Evolutionary conservation across 2,329 filamentous ascomycete genomes (phyloP), one percentile per base, ranked within the genome.

Genomic region (Fusarium sp.): DNA sequence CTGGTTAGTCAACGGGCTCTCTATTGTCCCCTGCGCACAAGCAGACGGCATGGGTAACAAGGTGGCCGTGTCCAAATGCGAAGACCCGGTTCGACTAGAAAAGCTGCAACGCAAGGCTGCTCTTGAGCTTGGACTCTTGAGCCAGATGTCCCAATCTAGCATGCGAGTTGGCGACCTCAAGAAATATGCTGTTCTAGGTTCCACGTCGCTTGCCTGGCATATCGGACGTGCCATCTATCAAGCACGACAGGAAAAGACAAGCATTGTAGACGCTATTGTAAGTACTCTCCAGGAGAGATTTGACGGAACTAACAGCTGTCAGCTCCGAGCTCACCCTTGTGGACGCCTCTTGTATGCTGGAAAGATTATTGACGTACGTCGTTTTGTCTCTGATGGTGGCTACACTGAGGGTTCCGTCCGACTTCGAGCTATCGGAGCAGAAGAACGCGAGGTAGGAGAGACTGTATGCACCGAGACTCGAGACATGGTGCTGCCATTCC

Each of bases 391-490:
- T 31, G 50, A 33, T 20, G 50, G 50, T 33, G 50, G 50, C n/a
- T 54, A 54, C 29, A 54, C 50, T 13, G 50, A 54, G 11, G 50
- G 50, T 14, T 20, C 50, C 4, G 38, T 58, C 31, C 33, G 31
- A 7, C 31, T 58, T 33, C 54, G 33, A 20, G 54, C 33, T 8
- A 58, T 38, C 14, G 54, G 35, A n/a, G 57, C 22, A 16, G 35
- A 60, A 36, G 57, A 60, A 42, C 36, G 57, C n/a, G 57, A 60
- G 35, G 57, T 60, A n/a, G 57, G 57, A 36, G 57, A 60, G 57
- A 60, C 36, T 40, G 25, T 40, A 3, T 60, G 6, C 9, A 42
- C 57, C 8, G 57, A 60, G 36, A 40, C 22, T 16, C 35, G 57
- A 25, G 35, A 60, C 25, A 60, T 60, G 57, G 35, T 42, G 35